A percentile compares a stretch with the other conserved stretches of the same genome.
These are phyloP conservation scores for Debaryomyces subglobosus DNA, from an alignment of 1,139 yeast genomes.

Conservation along the genomic window DNA sequence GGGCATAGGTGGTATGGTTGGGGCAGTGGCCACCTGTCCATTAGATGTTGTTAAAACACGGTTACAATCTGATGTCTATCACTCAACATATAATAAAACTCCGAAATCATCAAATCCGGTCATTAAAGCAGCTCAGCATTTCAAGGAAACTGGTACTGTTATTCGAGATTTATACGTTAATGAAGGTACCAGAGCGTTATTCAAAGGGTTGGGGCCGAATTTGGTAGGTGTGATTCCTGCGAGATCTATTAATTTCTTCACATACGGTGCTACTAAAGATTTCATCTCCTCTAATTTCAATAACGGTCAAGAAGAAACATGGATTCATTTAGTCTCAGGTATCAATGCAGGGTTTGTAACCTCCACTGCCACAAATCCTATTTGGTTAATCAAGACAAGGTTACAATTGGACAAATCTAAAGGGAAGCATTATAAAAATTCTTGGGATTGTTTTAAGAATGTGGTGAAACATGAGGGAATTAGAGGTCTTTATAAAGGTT, in stretches of 20 bases:
- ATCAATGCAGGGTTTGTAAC: conserved; percentile 93
- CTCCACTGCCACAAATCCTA: conserved; percentile 98
- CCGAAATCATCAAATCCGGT: conserved; percentile 46
- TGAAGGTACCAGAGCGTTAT: conserved; percentile 86
- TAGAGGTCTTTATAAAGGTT: conserved; percentile 78
- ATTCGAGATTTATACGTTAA: conserved; percentile 64
- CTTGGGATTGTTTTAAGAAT: conserved; percentile 79
- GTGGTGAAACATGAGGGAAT: conserved; percentile 80
- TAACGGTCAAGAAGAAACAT: conserved; percentile 75
- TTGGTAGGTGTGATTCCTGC: conserved; percentile 99
- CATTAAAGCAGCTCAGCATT: conserved; percentile 62
- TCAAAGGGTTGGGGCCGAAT: conserved; percentile 95
- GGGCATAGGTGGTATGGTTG: conserved; percentile 97
- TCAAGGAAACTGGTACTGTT: conserved; percentile 79
- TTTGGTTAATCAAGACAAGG: conserved; percentile 95
- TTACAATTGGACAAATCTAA: conserved; percentile 81
- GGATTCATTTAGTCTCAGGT: conserved; percentile 89
- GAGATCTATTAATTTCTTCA: conserved; percentile 92
- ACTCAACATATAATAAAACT: conserved; percentile 39
- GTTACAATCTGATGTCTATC: conserved; percentile 82
- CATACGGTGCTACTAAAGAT: conserved; percentile 91
- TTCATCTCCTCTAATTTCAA: conserved; percentile 64
- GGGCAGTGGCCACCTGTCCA: conserved; percentile 92
- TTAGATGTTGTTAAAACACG: conserved; percentile 96
- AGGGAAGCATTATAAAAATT: conserved; percentile 71